phyloP scores from a whole-genome alignment of 306 rosid genomes.

The Alnus rubra region DNA sequence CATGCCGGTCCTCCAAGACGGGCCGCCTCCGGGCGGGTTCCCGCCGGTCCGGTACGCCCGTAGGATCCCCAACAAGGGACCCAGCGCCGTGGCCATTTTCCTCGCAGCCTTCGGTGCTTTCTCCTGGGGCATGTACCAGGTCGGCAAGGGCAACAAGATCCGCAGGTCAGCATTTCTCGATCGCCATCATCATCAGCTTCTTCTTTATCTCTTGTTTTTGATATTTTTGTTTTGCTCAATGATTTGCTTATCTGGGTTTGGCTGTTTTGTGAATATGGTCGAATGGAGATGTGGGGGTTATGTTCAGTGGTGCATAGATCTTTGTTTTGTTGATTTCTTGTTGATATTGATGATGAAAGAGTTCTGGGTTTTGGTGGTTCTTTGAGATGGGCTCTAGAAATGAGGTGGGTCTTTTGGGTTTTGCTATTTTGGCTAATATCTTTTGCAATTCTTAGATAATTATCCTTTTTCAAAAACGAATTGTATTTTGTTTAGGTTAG shows the following conservation, averaged over 20 bases:
- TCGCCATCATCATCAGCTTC: neutral
- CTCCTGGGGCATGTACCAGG: constrained; percentile 99
- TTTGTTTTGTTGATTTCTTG: neutral
- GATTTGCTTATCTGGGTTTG: neutral
- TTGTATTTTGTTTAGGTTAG: neutral
- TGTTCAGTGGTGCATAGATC: neutral
- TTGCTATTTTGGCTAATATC: neutral
- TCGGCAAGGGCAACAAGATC: constrained; percentile 95
- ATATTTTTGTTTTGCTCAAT: neutral
- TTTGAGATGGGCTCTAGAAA: neutral
- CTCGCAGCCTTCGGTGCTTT: constrained; percentile 74
- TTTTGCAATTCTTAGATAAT: neutral
- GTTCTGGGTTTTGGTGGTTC: neutral
- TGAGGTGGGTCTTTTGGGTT: constrained; percentile 9
- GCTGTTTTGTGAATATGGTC: neutral
- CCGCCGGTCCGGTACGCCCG: constrained; percentile 96
- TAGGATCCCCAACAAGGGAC: constrained; percentile 93
- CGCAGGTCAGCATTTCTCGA: constrained; percentile 53
- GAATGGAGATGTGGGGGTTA: neutral
- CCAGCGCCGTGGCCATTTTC: constrained; percentile 83
- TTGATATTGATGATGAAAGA: neutral
- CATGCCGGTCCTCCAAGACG: constrained; percentile 98
- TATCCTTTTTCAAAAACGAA: neutral
- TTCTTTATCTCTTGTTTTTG: neutral
- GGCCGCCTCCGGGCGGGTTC: constrained; percentile 99